Conservation (phyloP, 768 basidiomycete genomes). For the Kwoniella mangroviensis region DNA sequence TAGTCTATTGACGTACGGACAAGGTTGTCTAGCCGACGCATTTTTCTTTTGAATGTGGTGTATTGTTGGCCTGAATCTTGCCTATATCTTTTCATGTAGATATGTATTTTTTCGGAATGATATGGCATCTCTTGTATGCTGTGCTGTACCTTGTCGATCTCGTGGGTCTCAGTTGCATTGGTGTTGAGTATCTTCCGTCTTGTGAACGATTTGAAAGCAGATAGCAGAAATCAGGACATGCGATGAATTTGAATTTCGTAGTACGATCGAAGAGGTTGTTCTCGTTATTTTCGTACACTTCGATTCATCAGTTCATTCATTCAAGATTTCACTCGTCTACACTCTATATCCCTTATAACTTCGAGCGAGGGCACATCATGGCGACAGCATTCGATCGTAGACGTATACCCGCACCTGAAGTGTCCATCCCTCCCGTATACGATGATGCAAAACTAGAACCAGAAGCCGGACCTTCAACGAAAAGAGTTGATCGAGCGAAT, state of each 20-base stretch:
- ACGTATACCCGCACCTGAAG: conserved; percentile 88
- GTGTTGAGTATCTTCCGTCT: not conserved
- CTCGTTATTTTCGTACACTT: conserved; percentile 1
- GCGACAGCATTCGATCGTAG: conserved; percentile 70
- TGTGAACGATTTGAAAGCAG: not conserved
- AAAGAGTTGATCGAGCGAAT: conserved; percentile 62
- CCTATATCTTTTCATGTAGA: conserved; percentile 28
- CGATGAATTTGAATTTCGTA: not conserved
- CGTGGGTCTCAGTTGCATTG: too few relatives aligned
- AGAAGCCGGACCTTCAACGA: conserved; percentile 34
- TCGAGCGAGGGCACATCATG: conserved; percentile 17
- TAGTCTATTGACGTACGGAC: conserved; percentile 22
- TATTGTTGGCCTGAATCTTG: conserved; percentile 46
- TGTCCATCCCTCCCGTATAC: conserved; percentile 72
- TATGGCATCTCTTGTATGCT: not conserved
- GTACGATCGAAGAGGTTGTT: not conserved
- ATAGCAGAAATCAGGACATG: not conserved
- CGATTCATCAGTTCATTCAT: too few relatives aligned
- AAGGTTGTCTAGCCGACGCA: conserved; percentile 45
- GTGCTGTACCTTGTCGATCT: not conserved
- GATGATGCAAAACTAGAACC: conserved; percentile 42
- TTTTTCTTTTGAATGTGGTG: conserved; percentile 5
- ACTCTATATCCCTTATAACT: not conserved
- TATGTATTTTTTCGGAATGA: not conserved
- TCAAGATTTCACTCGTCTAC: not conserved